Conservation (phyloP, 2,329 filamentous ascomycete species). For the Clarireedia homoeocarpa region DNA sequence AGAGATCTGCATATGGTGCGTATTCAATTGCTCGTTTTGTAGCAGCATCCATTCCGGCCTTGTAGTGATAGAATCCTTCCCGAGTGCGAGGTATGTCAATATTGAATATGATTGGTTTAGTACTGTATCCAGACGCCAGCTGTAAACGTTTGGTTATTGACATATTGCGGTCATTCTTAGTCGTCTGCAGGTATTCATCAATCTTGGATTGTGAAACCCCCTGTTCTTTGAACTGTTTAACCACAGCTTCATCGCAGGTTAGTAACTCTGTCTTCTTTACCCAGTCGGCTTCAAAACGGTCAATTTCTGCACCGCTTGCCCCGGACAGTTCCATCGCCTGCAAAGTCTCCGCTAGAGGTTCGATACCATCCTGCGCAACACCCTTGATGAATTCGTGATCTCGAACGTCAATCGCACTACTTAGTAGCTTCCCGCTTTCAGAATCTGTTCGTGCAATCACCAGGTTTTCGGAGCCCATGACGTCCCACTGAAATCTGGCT, state of each 20-base stretch:
- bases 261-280: constrained; percentile 78
- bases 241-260: constrained; percentile 86
- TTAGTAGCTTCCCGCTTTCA: constrained; percentile 85
- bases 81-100: constrained; percentile 91
- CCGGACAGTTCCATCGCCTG: constrained; percentile 83
- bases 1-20: constrained; percentile 83
- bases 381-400: constrained; percentile 97
- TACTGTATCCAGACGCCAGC: constrained; percentile 60
- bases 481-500: constrained; percentile 92
- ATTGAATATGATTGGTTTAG: constrained; percentile 67
- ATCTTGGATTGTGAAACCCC: constrained; percentile 57
- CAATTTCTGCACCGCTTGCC: constrained; percentile 70
- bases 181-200: constrained; percentile 57
- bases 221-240: constrained; percentile 62
- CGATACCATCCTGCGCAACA: constrained; percentile 62
- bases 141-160: constrained; percentile 71
- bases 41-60: constrained; percentile 73
- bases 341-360: constrained; percentile 79
- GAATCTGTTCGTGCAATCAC: constrained; percentile 94
- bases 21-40: constrained; percentile 92
- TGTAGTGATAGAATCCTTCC: constrained; percentile 90
- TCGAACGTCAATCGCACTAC: constrained; percentile 82
- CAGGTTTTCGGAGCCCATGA: constrained; percentile 94
- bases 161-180: constrained; percentile 59
- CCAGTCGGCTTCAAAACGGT: constrained; percentile 80